Conservation (phyloP, 2,329 filamentous ascomycete genomes). For the Exophiala xenobiotica region DNA sequence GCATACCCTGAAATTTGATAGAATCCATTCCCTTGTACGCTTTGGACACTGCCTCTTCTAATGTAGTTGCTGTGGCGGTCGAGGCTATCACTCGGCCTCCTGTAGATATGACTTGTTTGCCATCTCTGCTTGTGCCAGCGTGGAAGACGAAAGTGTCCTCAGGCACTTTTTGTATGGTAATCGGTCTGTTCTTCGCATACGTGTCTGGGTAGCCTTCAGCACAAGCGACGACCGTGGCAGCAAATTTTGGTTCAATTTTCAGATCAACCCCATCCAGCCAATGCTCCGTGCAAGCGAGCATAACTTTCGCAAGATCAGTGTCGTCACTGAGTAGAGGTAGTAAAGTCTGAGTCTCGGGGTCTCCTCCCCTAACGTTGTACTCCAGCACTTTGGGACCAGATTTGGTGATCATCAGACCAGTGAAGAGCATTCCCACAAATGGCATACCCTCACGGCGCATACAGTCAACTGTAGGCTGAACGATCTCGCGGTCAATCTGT, state of each 20-base stretch:
- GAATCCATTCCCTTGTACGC: conserved; percentile 81
- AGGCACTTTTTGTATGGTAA: conserved; percentile 56
- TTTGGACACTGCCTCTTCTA: conserved; percentile 79
- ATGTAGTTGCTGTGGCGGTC: conserved; percentile 72
- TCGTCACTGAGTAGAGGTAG: conserved; percentile 69
- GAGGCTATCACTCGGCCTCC: conserved; percentile 92
- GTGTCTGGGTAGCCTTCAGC: conserved; percentile 85
- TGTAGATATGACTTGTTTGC: conserved; percentile 67
- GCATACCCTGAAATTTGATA: conserved; percentile 84
- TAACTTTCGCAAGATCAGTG: conserved; percentile 82
- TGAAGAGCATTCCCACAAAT: conserved; percentile 76
- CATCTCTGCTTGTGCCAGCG: conserved; percentile 67
- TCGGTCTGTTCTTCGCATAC: conserved; percentile 75
- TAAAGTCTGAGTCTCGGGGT: conserved; percentile 87
- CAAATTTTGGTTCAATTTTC: conserved; percentile 67
- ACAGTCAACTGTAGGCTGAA: conserved; percentile 86
- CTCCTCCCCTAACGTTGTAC: conserved; percentile 91
- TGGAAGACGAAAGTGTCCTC: conserved; percentile 78
- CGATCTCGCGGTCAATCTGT: conserved; percentile 73
- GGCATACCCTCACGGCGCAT: conserved; percentile 75
- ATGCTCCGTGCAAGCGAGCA: conserved; percentile 78
- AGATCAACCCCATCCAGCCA: conserved; percentile 69
- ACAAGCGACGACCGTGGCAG: conserved; percentile 90
- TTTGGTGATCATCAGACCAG: conserved; percentile 89
- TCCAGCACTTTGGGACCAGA: conserved; percentile 79